These are phyloP conservation scores for Microbotryomycetes sp. DNA, from an alignment of 1,284 basidiomycete genomes.

Conservation along the genomic window DNA sequence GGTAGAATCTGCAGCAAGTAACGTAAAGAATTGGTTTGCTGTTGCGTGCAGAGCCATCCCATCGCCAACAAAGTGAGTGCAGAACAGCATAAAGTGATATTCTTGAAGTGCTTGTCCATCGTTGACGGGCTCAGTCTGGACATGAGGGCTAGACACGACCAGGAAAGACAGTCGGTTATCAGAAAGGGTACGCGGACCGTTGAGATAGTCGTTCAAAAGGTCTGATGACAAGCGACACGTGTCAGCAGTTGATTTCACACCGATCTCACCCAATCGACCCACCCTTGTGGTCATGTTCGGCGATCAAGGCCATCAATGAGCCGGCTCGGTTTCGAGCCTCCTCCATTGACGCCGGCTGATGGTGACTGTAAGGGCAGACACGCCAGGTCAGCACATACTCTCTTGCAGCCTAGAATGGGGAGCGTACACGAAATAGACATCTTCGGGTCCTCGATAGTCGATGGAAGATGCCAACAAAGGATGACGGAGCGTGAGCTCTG, in stretches of 20 bases:
- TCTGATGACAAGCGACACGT: constrained; percentile 41
- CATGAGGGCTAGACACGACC: constrained; percentile 49
- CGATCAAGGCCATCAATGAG: background rate
- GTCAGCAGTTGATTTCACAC: constrained; percentile 52
- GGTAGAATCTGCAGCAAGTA: constrained; percentile 47
- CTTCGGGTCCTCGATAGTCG: constrained; percentile 50
- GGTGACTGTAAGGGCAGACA: background rate
- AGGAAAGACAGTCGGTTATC: constrained; percentile 63
- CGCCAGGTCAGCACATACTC: background rate
- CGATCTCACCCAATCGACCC: background rate
- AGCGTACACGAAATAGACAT: constrained; percentile 59
- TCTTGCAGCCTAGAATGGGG: background rate
- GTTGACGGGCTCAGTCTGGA: constrained; percentile 21
- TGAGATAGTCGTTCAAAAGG: constrained; percentile 61
- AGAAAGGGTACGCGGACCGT: constrained; percentile 64
- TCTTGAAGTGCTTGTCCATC: constrained; percentile 32
- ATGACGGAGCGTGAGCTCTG: constrained; percentile 59
- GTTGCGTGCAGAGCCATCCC: constrained; percentile 70
- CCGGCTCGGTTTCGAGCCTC: constrained; percentile 3
- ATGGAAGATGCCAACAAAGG: constrained; percentile 59
- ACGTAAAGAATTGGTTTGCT: constrained; percentile 62
- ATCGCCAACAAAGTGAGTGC: constrained; percentile 67
- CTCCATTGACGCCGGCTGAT: background rate
- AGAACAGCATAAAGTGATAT: constrained; percentile 58
- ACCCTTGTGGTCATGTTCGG: background rate